Base-by-base conservation (phyloP, 331 rosid genomes). In the Ulmus americana region DNA sequence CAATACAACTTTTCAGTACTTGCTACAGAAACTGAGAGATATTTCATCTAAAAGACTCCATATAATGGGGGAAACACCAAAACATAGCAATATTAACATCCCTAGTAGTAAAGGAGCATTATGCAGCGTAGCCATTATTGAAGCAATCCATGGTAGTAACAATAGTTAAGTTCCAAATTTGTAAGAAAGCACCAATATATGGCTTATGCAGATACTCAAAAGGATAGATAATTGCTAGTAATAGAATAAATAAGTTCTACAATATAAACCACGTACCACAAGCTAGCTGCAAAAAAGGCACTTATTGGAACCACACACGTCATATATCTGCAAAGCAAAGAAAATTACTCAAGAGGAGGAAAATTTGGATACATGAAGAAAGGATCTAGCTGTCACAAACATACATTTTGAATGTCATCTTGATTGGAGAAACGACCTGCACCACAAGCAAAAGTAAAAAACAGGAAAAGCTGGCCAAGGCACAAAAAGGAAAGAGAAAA, bases 321-420 rank as follows among this genome's bases (percentile, higher is more conserved):
- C 28, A 63, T 22, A 35, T 63, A 63, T 63, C 67, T 63, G 55
- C 45, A 47, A 63, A 61, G 38, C 2, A 20, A 45, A 62, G 13
- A 45, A 46, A 46, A 20, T 45, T 28, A 45, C 16, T 45, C 55
- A 22, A 45, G 67, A 45, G 55, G 28, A 35, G 8, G 38, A 63
- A 63, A 2, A 22, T 13, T 7, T 22, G 44, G 15, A 45, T 45
- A 63, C 39, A 46, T 9, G 45, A 63, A 63, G 7, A 63, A 63
- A 63, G 47, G 56, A 18, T 39, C 6, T 47, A 56, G 55, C 4
- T 12, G 41, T 63, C 11, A 13, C 18, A 63, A n/a, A 63, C 55
- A 28, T 63, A 63, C 67, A 63, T 28, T n/a, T 46, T 63, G 67
- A 63, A 46, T 18, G 67, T 63, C 67, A 63, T 63, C 22, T 63